Evolutionary conservation across 2,329 filamentous ascomycete genomes (phyloP).

Genomic region (Penicillium sp.): DNA sequence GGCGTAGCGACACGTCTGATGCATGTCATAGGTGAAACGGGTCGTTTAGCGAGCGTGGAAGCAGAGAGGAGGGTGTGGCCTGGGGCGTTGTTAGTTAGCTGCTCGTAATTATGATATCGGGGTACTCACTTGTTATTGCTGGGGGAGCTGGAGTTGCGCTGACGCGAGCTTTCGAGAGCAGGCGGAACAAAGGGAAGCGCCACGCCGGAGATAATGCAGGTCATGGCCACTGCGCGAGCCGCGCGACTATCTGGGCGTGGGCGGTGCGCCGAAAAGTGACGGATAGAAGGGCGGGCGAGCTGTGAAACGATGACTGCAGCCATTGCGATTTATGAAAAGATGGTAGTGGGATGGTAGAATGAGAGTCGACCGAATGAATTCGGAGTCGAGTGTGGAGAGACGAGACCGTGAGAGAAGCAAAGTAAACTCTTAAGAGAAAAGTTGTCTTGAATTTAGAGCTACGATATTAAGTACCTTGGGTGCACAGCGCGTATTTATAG

Average conservation of each 20-base stretch:
- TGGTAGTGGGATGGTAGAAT: neutral
- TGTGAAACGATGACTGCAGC: conserved; percentile 20
- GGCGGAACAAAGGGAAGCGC: conserved; percentile 49
- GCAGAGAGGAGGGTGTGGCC: conserved; percentile 42
- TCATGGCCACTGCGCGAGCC: conserved; percentile 42
- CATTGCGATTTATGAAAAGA: conserved; percentile 12
- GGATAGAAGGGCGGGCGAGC: conserved; percentile 38
- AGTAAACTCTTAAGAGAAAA: neutral
- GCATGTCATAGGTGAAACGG: neutral
- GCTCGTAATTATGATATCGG: neutral
- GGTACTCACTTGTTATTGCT: conserved; percentile 39
- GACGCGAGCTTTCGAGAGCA: conserved; percentile 46
- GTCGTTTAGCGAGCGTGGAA: conserved; percentile 40
- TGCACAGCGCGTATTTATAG: conserved; percentile 11
- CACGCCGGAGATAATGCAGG: conserved; percentile 44
- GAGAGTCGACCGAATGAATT: neutral
- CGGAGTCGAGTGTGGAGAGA: neutral
- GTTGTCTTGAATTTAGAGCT: neutral
- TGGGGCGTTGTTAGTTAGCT: conserved; percentile 15
- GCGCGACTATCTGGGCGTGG: conserved; percentile 40
- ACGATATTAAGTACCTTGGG: neutral
- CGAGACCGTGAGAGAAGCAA: neutral
- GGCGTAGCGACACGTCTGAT: neutral
- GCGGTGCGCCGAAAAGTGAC: conserved; percentile 46
- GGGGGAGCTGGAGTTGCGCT: conserved; percentile 39